A percentile compares a stretch with the other conserved stretches of the same genome.
Conservation (phyloP, 129 eudicot genomes). For the Dittrichia graveolens region DNA sequence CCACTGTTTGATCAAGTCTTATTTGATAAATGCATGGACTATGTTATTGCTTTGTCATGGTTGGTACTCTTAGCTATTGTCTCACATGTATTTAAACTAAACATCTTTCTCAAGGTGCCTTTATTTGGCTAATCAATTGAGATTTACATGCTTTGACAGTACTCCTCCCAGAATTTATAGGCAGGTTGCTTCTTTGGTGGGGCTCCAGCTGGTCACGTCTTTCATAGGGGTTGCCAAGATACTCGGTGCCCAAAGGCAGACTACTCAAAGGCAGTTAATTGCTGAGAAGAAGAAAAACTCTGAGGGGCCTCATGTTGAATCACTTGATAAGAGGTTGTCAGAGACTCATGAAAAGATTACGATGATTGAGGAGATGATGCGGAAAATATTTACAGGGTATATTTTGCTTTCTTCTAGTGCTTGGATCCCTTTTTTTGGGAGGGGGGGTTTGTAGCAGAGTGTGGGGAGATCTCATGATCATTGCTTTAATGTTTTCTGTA, state of each 20-base stretch:
- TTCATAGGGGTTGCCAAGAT: conserved; percentile 79
- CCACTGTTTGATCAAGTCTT: conserved; percentile 78
- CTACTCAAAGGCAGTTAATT: conserved; percentile 93
- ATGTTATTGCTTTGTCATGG: conserved; percentile 94
- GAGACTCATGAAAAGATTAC: conserved; percentile 89
- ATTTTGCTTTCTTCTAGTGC: background rate
- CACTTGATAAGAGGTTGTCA: conserved; percentile 76
- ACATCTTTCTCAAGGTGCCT: conserved; percentile 2
- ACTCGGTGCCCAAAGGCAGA: conserved; percentile 88
- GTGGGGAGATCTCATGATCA: conserved; percentile 8
- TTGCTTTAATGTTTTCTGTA: background rate
- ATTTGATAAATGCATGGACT: conserved; percentile 94
- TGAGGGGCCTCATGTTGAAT: conserved; percentile 85
- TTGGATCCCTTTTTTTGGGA: background rate
- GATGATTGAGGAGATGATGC: conserved; percentile 85
- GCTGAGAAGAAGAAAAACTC: conserved; percentile 80
- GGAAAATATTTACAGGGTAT: conserved; percentile 91
- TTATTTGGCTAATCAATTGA: conserved; percentile 22
- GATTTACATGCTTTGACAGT: conserved; percentile 44
- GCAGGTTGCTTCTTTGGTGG: conserved; percentile 84
- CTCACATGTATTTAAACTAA: conserved; percentile 18
- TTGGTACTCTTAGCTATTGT: conserved; percentile 35
- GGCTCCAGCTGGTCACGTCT: conserved; percentile 95
- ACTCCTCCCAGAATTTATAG: conserved; percentile 95
- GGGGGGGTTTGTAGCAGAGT: conserved; percentile 1